Evolutionary conservation across 2,329 filamentous ascomycete genomes (phyloP), one percentile per base, ranked within the genome.

Genomic region (Bipolaris gigantea): DNA sequence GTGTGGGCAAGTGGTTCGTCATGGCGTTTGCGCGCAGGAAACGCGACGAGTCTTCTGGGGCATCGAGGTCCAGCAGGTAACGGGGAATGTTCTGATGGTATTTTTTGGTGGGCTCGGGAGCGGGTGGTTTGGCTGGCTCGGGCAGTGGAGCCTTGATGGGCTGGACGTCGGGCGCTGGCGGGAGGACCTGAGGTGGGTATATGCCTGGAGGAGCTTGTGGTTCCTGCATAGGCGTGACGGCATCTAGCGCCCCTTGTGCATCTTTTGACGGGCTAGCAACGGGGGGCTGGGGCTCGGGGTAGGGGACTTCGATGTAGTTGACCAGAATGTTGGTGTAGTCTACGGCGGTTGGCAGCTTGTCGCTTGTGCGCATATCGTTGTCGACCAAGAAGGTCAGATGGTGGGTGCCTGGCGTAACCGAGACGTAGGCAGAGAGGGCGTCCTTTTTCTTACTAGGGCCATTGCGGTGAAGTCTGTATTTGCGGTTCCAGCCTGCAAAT

Each of bases 281-380:
- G 30, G 61, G 50, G 10, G 80, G 79, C 4, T 38, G 39, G 27
- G 87, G 76, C 67, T 92, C 88, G 51, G 92, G 88, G 33, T 90
- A 85, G 66, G 84, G 90, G 58, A 97, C 89, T 78, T 99, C 94
- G 69, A 99, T 90, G 73, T 97, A 99, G 77, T 99, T 99, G 76
- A 99, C 93, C 16, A 99, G 81, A 71, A 96, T 96, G 77, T 97
- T 97, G 61, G 92, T 95, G 73, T 95, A 97, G 74, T 99, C 94
- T 54, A 99, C 94, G 1, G 94, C 96, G 0, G 94, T 97, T 13
- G 94, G 93, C 50, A 97, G 81, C 60, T 89, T 85, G 56, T 89
- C 86, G 15, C 91, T 94, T 13, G 92, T 94, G 71, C 88, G 85
- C 91, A 97, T 96, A 69, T 93, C 88, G 54, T 89, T 90, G 76